Evolutionary conservation across 352 stramenopile genomes (phyloP), one percentile per base, ranked within the genome.

Genomic region (Saprolegnia diclina): DNA sequence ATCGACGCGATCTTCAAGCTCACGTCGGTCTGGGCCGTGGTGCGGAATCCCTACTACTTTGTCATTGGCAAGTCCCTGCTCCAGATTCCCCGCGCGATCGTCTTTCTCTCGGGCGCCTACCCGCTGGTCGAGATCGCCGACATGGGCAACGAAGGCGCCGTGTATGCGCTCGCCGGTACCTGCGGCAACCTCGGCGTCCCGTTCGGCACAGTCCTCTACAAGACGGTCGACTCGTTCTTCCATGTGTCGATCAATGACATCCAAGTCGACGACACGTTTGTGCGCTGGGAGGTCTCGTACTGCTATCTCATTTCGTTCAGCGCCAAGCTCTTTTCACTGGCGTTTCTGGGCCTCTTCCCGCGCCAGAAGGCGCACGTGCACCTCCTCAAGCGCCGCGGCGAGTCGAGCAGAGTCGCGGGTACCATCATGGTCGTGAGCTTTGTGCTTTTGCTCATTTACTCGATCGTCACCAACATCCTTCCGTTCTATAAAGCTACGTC

Each of bases 41-140:
- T 80, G 32, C 73, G 77, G 40, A 84, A 76, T 50, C 81, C 82
- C 50, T 87, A 77, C 75, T 82, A 85, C 64, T 85, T 79, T 77
- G 73, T 90, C 18, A 75, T 87, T 16, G 78, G 75, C 24, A 75
- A 84, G 16, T 75, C 78, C 0, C 67, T 89, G 9, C 67, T 84
- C 19, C 71, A 89, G 56, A 64, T 89, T 14, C 81, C 81, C 0
- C 70, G 79, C 18, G 77, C 71, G 29, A 78, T 76, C 9, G 83
- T 80, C 65, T 87, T 80, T 56, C 70, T 89, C 11, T 66, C 86
- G 1, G 74, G 71, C 48, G 82, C 77, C 38, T 89, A 85, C 52
- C 74, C 78, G n/a, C 71, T 81, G 9, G 78, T 89, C 14, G 81
- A 92, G 69, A 80, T 91, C 56, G 78, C 81, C 6, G 83, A 92